Conservation (phyloP, 129 eudicot genomes). For the Silybum marianum region DNA sequence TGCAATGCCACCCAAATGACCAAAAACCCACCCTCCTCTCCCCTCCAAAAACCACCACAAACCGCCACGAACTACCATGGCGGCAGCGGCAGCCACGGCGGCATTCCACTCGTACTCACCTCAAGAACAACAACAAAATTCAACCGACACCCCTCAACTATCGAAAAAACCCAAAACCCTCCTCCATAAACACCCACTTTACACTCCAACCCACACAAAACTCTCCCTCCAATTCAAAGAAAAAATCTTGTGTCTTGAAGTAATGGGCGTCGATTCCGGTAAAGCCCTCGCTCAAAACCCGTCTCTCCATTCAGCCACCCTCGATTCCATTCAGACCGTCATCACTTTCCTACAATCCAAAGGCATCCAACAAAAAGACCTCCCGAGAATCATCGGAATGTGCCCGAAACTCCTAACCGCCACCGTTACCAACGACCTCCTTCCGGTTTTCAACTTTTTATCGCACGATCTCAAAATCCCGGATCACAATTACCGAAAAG, state of each 20-base stretch:
- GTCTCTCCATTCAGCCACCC: conserved; percentile 57
- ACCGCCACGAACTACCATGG: conserved; percentile 25
- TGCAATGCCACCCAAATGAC: background rate
- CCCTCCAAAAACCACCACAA: background rate
- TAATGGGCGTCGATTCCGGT: conserved; percentile 90
- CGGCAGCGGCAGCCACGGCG: conserved; percentile 30
- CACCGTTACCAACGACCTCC: conserved; percentile 52
- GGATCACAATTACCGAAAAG: conserved; percentile 53
- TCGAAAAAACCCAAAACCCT: conserved; percentile 57
- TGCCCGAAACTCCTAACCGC: conserved; percentile 80
- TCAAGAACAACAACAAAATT: conserved; percentile 37
- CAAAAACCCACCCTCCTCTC: background rate
- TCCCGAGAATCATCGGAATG: conserved; percentile 85
- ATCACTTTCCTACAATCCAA: conserved; percentile 74
- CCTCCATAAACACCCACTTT: conserved; percentile 80
- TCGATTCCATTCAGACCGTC: conserved; percentile 57
- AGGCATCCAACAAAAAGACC: conserved; percentile 82
- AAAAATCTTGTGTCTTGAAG: conserved; percentile 86
- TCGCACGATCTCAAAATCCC: conserved; percentile 64
- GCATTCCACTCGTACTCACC: conserved; percentile 36
- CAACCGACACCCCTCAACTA: conserved; percentile 44
- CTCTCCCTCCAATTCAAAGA: conserved; percentile 89
- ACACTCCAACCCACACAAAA: conserved; percentile 55
- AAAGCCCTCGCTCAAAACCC: conserved; percentile 86
- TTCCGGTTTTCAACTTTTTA: conserved; percentile 72